Percentiles rank a stretch among this genome's conserved stretches.
Evolutionary conservation across 2,329 filamentous ascomycete species (phyloP).

Genomic region (Fusarium neocosmosporiellum): DNA sequence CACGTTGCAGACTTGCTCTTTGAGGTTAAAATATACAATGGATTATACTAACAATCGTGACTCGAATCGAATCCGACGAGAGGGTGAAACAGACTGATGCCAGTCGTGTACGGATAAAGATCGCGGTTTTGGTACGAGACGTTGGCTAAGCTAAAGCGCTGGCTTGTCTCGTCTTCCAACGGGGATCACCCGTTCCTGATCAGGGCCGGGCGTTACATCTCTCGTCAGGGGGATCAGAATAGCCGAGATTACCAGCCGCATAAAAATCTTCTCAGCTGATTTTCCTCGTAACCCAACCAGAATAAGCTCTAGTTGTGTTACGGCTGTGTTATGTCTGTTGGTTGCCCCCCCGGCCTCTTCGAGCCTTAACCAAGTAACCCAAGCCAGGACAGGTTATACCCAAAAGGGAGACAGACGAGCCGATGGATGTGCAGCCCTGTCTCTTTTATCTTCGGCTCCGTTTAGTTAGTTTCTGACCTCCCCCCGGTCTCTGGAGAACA

Average conservation of each 20-base stretch:
- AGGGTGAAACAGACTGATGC: background rate
- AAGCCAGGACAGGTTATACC: background rate
- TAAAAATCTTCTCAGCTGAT: background rate
- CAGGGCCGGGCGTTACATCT: background rate
- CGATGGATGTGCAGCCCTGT: background rate
- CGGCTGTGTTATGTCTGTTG: background rate
- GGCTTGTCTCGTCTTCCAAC: background rate
- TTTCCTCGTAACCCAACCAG: background rate
- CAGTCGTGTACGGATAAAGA: background rate
- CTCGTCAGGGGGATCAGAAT: background rate
- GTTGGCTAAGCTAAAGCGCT: background rate
- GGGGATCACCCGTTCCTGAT: background rate
- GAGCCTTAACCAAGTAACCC: background rate
- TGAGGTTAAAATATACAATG: background rate
- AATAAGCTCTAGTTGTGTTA: background rate
- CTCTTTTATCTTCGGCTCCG: background rate
- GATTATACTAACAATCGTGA: background rate
- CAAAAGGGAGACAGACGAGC: background rate
- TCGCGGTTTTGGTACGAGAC: background rate
- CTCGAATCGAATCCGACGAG: too few species aligned
- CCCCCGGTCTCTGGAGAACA: background rate
- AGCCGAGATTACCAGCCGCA: background rate
- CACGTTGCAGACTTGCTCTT: background rate
- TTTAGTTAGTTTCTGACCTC: background rate
- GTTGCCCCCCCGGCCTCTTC: background rate